These are phyloP conservation scores for Penicillium expansum DNA, from an alignment of 2,329 filamentous ascomycete genomes.

Conservation along the genomic window DNA sequence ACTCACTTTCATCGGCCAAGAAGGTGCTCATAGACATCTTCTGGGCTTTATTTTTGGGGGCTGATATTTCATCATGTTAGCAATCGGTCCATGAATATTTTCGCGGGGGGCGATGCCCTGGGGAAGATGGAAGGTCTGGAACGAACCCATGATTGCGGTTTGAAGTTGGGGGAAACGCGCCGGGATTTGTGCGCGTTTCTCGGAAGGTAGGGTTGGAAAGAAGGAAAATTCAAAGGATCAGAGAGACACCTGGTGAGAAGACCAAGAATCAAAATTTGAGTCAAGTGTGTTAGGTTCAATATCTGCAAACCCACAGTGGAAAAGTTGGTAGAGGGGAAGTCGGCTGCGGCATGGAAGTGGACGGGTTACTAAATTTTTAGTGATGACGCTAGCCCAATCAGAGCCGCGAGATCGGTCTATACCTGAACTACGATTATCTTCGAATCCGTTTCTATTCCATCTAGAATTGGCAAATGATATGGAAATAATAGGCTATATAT, in stretches of 20 bases:
- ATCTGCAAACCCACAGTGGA: constrained; percentile 20
- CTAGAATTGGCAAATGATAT: not conserved
- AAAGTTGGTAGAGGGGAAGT: constrained; percentile 30
- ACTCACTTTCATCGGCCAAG: constrained; percentile 85
- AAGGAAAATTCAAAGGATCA: constrained; percentile 21
- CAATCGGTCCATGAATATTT: not conserved
- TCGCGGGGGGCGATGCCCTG: not conserved
- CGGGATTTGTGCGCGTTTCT: constrained; percentile 42
- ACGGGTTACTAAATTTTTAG: constrained; percentile 43
- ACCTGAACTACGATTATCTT: not conserved
- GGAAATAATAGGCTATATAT: not conserved
- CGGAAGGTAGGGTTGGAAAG: constrained; percentile 23
- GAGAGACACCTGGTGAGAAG: constrained; percentile 16
- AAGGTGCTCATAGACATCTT: constrained; percentile 98
- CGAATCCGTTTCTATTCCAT: not conserved
- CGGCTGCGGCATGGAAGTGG: constrained; percentile 29
- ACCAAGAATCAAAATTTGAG: constrained; percentile 23
- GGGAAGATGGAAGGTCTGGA: constrained; percentile 13
- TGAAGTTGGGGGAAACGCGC: constrained; percentile 40
- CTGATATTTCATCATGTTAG: not conserved
- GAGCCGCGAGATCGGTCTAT: constrained; percentile 25
- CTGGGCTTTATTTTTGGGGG: constrained; percentile 88
- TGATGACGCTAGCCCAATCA: constrained; percentile 44
- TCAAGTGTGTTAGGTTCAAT: constrained; percentile 19
- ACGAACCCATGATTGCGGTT: constrained; percentile 61